Percentiles rank a stretch among this genome's conserved stretches.
Conservation (phyloP, 1,139 yeast genomes). For the Suhomyces terraborum region DNA sequence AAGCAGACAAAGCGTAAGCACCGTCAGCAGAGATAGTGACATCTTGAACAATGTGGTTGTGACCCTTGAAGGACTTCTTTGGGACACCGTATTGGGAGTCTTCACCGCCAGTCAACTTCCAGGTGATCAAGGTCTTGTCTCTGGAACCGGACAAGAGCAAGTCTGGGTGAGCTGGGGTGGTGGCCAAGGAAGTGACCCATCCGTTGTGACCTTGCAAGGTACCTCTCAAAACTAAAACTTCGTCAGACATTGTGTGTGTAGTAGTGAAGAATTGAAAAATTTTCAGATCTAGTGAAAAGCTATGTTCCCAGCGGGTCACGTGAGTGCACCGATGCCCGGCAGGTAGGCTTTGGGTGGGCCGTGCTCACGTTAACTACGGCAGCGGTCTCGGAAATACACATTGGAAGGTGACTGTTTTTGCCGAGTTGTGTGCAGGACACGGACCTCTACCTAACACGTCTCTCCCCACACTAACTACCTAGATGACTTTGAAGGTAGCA, state of each 20-base stretch:
- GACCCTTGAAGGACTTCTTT: conserved; percentile 96
- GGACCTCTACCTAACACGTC: not conserved
- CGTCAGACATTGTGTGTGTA: conserved; percentile 58
- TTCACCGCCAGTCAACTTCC: conserved; percentile 96
- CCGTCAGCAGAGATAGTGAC: conserved; percentile 98
- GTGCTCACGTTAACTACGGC: conserved; percentile 28
- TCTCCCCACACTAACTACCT: not conserved
- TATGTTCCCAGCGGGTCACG: conserved; percentile 20
- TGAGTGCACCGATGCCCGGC: conserved; percentile 2
- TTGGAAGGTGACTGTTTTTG: conserved; percentile 37
- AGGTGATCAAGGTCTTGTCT: conserved; percentile 97
- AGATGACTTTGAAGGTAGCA: conserved; percentile 28
- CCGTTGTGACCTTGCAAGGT: conserved; percentile 87
- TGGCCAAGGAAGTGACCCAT: conserved; percentile 99
- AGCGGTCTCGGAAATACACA: conserved; percentile 41
- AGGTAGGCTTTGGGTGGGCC: not conserved
- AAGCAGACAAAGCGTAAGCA: conserved; percentile 96
- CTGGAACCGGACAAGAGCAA: conserved; percentile 97
- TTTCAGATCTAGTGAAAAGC: conserved; percentile 9
- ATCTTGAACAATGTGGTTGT: conserved; percentile 98
- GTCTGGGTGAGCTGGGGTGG: conserved; percentile 98
- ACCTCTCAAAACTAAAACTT: conserved; percentile 99
- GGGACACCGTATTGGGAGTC: conserved; percentile 98
- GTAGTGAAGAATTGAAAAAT: conserved; percentile 8
- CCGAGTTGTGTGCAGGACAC: conserved; percentile 32